phyloP scores from a whole-genome alignment of 352 stramenopile genomes.

The Phytophthora macrochlamydospora region DNA sequence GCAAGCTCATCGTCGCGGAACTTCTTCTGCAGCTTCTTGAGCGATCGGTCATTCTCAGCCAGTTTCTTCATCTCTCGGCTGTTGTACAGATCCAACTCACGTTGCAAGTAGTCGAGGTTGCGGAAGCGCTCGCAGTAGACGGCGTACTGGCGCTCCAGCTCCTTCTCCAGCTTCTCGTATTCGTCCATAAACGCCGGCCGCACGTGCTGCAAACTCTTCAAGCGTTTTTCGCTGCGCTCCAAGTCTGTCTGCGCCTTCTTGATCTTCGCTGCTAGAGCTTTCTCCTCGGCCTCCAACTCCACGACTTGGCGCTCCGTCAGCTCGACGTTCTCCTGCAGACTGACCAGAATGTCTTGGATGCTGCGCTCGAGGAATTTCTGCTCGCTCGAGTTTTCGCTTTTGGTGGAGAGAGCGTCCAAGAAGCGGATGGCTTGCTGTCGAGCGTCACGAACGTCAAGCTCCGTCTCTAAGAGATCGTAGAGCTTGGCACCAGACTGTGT shows the following conservation, averaged over 20 bases:
- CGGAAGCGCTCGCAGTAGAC: slow-evolving; percentile 94
- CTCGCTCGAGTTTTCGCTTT: slow-evolving; percentile 83
- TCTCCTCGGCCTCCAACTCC: slow-evolving; percentile 93
- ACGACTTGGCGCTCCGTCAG: slow-evolving; percentile 88
- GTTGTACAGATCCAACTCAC: slow-evolving; percentile 92
- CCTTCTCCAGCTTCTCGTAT: slow-evolving; percentile 97
- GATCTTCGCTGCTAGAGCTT: slow-evolving; percentile 91
- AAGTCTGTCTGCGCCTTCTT: slow-evolving; percentile 95
- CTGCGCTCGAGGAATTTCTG: slow-evolving; percentile 90
- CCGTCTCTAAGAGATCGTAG: slow-evolving; percentile 91
- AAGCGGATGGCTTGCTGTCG: slow-evolving; percentile 91
- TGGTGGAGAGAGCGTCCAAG: slow-evolving; percentile 90
- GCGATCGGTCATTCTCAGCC: slow-evolving; percentile 86
- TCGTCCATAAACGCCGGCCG: slow-evolving; percentile 97
- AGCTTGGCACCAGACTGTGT: slow-evolving; percentile 93
- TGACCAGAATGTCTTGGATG: slow-evolving; percentile 74
- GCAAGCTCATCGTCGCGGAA: slow-evolving; percentile 92
- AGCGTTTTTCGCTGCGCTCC: slow-evolving; percentile 94
- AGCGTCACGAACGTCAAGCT: slow-evolving; percentile 87
- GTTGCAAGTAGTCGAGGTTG: slow-evolving; percentile 97
- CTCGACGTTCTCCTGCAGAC: slow-evolving; percentile 88
- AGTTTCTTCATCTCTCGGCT: slow-evolving; percentile 87
- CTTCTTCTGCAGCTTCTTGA: slow-evolving; percentile 94
- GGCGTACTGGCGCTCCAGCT: slow-evolving; percentile 96
- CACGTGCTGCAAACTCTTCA: slow-evolving; percentile 93